A percentile compares a stretch with the other conserved stretches of the same genome.
These are phyloP conservation scores for Achaetomium macrosporum DNA, from an alignment of 2,329 filamentous ascomycete species.

Conservation along the genomic window DNA sequence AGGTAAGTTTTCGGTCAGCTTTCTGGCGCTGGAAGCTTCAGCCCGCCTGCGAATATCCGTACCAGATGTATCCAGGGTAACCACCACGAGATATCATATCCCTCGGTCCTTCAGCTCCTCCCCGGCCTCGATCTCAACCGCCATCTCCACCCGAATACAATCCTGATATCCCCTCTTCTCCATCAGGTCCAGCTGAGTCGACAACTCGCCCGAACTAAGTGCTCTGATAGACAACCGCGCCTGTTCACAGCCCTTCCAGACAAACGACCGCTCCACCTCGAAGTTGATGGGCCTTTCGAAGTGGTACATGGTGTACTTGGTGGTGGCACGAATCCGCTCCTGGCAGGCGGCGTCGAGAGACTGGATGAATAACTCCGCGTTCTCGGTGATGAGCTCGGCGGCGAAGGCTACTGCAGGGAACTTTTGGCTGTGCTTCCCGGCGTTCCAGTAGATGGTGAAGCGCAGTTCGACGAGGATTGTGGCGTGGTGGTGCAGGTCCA, in stretches of 20 bases:
- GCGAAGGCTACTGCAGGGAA: conserved; percentile 7
- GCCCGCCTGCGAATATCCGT: not conserved
- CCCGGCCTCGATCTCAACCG: conserved; percentile 10
- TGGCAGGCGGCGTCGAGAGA: conserved; percentile 13
- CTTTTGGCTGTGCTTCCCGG: not conserved
- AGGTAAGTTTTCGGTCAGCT: not conserved
- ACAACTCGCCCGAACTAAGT: conserved; percentile 3
- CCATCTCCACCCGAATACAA: conserved; percentile 12
- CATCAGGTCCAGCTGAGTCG: conserved; percentile 7
- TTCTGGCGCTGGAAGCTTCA: not conserved
- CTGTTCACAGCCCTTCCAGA: not conserved
- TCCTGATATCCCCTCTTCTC: conserved; percentile 5
- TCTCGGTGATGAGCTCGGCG: not conserved
- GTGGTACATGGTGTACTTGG: not conserved
- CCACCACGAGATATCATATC: too few relatives aligned
- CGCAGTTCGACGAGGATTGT: conserved; percentile 12
- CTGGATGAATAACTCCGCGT: conserved; percentile 8
- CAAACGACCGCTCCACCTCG: conserved; percentile 9
- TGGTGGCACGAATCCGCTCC: conserved; percentile 6
- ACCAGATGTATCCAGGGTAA: too few relatives aligned
- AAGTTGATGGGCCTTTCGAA: conserved; percentile 5
- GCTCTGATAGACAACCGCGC: not conserved
- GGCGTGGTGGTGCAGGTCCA: not conserved
- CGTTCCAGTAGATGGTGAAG: conserved; percentile 8
- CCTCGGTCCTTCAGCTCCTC: not conserved